A percentile compares a stretch with the other conserved stretches of the same genome.
Evolutionary conservation across 192 early-diverging fungal species (phyloP).

Genomic region (Coemansia aciculifera): DNA sequence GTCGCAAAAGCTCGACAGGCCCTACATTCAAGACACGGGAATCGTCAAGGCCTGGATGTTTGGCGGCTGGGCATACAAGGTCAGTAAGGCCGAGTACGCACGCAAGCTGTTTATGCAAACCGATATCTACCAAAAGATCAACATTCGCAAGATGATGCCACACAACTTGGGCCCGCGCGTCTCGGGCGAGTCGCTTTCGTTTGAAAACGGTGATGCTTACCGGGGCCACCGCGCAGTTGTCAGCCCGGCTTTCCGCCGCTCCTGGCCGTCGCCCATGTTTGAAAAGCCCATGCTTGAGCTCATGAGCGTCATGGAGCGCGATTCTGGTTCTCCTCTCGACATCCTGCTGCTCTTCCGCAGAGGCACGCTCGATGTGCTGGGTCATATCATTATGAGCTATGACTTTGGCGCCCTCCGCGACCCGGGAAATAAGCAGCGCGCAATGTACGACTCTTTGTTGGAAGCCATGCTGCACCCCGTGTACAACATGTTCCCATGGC

Average conservation of each 20-base stretch:
- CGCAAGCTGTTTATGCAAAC: constrained; percentile 53
- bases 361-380: constrained; percentile 61
- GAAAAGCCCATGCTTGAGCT: constrained; percentile 41
- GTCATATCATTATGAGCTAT: constrained; percentile 57
- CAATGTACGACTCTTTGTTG: constrained; percentile 52
- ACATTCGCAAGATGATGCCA: constrained; percentile 45
- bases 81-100: constrained; percentile 49
- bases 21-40: constrained; percentile 26
- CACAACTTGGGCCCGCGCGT: constrained; percentile 50
- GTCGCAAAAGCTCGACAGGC: constrained; percentile 43
- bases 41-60: constrained; percentile 55
- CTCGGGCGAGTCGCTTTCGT: constrained; percentile 43
- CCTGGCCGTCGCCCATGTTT: constrained; percentile 50
- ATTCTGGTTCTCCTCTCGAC: constrained; percentile 38
- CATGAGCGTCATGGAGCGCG: constrained; percentile 47
- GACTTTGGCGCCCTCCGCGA: constrained; percentile 57
- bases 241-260: constrained; percentile 53
- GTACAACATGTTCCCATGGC: constrained; percentile 56
- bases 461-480: constrained; percentile 50
- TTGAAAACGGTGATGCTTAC: constrained; percentile 51
- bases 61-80: constrained; percentile 51
- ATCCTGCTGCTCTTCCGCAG: constrained; percentile 44
- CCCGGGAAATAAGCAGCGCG: constrained; percentile 49
- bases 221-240: constrained; percentile 53
- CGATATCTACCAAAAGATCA: constrained; percentile 50